Percentiles rank a stretch among this genome's conserved stretches.
These are phyloP conservation scores for Patellifolia procumbens DNA, from an alignment of 179 eudicot species.

Conservation along the genomic window DNA sequence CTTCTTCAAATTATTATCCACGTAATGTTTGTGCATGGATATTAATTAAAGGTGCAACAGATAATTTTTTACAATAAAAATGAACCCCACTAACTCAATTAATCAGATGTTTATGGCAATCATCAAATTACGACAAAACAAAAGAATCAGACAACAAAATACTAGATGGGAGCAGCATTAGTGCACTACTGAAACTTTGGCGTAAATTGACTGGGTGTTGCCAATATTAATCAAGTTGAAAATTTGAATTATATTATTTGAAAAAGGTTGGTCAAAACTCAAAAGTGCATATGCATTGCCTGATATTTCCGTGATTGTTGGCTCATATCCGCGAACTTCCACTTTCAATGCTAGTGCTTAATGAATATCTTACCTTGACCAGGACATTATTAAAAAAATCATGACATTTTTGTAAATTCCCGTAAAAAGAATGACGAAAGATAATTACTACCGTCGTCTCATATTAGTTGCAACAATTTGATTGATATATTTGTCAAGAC, in stretches of 20 bases:
- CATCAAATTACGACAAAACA: slow-evolving; percentile 24
- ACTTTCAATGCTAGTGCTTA: neutral
- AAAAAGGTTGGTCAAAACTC: slow-evolving; percentile 6
- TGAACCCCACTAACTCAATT: neutral
- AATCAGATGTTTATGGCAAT: slow-evolving; percentile 6
- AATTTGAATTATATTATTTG: neutral
- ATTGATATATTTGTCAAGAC: too few species aligned
- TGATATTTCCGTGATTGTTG: slow-evolving; percentile 22
- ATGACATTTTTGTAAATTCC: too few species aligned
- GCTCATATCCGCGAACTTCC: neutral
- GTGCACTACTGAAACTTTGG: slow-evolving; percentile 2
- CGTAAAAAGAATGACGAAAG: too few species aligned
- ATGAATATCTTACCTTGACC: slow-evolving; percentile 11
- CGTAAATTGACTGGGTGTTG: neutral
- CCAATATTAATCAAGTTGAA: neutral
- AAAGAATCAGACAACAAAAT: neutral
- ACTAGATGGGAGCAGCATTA: neutral
- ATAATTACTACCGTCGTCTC: too few species aligned
- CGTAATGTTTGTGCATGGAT: slow-evolving; percentile 10
- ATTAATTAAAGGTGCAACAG: slow-evolving; percentile 5
- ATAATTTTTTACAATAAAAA: neutral
- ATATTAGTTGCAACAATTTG: too few species aligned
- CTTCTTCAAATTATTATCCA: neutral
- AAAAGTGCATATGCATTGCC: neutral
- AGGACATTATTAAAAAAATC: neutral